Evolutionary conservation across 2,329 filamentous ascomycete genomes (phyloP).

Genomic region (Amylocarpus encephaloides): DNA sequence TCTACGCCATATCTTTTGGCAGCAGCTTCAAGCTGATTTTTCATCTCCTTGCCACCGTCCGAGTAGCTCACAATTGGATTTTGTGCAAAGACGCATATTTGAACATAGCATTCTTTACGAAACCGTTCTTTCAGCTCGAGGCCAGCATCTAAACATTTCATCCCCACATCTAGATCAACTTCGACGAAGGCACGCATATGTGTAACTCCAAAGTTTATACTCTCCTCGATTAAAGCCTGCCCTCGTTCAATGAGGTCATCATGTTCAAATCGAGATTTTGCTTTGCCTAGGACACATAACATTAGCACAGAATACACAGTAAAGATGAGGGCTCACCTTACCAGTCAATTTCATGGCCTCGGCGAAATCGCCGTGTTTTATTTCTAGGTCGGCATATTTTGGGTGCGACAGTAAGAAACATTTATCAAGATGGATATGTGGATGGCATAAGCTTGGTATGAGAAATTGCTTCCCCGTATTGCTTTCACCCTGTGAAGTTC

Average conservation of each 20-base stretch:
- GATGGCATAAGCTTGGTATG: slow-evolving; percentile 58
- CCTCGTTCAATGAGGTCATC: slow-evolving; percentile 60
- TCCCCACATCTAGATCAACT: slow-evolving; percentile 54
- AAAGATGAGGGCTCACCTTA: slow-evolving; percentile 13
- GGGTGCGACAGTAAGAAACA: slow-evolving; percentile 53
- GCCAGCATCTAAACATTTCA: slow-evolving; percentile 52
- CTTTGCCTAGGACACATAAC: slow-evolving; percentile 33
- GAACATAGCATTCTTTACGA: slow-evolving; percentile 47
- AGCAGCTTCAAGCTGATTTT: slow-evolving; percentile 42
- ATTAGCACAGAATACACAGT: slow-evolving; percentile 7
- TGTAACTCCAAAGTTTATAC: slow-evolving; percentile 58
- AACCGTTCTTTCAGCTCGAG: slow-evolving; percentile 50
- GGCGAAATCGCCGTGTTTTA: slow-evolving; percentile 53
- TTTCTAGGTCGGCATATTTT: slow-evolving; percentile 53
- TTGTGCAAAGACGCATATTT: slow-evolving; percentile 67
- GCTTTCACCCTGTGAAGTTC: slow-evolving; percentile 6
- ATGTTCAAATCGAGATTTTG: slow-evolving; percentile 56
- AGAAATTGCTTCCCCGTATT: slow-evolving; percentile 32
- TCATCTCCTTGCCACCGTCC: slow-evolving; percentile 44
- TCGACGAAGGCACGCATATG: slow-evolving; percentile 67
- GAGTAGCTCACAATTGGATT: slow-evolving; percentile 56
- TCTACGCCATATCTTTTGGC: slow-evolving; percentile 42
- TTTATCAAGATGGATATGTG: slow-evolving; percentile 68
- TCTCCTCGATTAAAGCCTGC: slow-evolving; percentile 58
- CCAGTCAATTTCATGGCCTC: slow-evolving; percentile 57